Conservation (phyloP, 2,329 filamentous ascomycete genomes). For the Neoscytalidium dimidiatum region DNA sequence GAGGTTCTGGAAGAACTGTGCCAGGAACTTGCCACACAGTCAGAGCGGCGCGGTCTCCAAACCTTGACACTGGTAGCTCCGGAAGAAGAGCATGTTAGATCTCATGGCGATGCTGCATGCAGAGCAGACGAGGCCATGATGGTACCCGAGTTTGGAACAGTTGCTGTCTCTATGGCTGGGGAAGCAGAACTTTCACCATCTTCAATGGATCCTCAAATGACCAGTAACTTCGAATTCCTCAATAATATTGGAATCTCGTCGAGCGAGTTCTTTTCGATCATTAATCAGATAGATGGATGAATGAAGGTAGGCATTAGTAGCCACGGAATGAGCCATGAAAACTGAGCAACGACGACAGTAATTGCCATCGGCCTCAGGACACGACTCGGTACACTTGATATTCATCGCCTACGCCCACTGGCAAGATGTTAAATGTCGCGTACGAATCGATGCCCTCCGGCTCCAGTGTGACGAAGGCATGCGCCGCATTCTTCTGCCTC, state of each 20-base stretch:
- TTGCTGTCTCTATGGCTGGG: background rate
- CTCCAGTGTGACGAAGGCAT: conserved; percentile 29
- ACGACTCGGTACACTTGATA: conserved; percentile 20
- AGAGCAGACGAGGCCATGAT: background rate
- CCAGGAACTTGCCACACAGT: background rate
- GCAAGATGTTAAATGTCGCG: conserved; percentile 27
- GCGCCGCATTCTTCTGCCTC: conserved; percentile 29
- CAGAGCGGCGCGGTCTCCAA: background rate
- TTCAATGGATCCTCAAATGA: background rate
- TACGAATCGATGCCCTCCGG: conserved; percentile 30
- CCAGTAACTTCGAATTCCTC: background rate
- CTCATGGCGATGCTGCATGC: background rate
- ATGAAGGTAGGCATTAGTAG: no score
- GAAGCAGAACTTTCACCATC: background rate
- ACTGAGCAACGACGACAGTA: no score
- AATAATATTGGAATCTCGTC: background rate
- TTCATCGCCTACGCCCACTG: conserved; percentile 26
- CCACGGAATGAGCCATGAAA: no score
- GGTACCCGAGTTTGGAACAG: background rate
- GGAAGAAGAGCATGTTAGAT: background rate
- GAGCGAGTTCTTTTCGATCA: background rate
- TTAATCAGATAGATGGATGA: background rate
- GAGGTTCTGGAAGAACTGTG: background rate
- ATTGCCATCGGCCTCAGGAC: no score
- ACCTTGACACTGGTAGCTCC: background rate